Evolutionary conservation across 1,284 basidiomycete genomes (phyloP), one percentile per base, ranked within the genome.

Genomic region (Prillingera fragicola): DNA sequence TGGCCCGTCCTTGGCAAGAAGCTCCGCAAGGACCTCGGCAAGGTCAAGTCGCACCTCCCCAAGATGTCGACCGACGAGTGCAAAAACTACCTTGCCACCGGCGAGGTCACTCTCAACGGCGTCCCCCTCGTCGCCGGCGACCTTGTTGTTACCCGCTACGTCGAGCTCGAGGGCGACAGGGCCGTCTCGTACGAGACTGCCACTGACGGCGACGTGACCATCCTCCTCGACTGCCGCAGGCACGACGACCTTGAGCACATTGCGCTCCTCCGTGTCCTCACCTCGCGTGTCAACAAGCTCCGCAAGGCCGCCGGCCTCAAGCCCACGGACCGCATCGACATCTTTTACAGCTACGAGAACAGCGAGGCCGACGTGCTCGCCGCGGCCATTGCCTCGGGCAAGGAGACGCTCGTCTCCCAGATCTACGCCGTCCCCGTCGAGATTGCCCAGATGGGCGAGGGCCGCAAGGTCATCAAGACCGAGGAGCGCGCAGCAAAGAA

Each of bases 1-100:
- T 98, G 91, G 89, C 78, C 83, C n/a, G 83, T 87, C 7, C 79
- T 99, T 39, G 95, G 95, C 24, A 82, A 83, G 60, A 97, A 97
- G 74, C 78, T 99, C 39, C 83, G 92, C 56, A 96, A 91, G 70
- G 91, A 97, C 69, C 76, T 98, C 32, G 84, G 75, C 27, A 86
- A 87, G 38, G 92, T 99, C 59, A 88, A 90, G 75, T 86, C 83
- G 45, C 88, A 83, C 0, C 78, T 99, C 19, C 87, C 90, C 14
- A 74, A 75, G 21, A 79, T 96, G 28, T 71, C 85, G 3, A 90
- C 87, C 54, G 87, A 89, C 29, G 81, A 80, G 22, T 83, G 95
- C 69, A 94, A 90, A 73, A 71, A 65, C 6, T 99, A 90, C 73
- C 70, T 84, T 39, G 67, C 76, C 43, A 82, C 78, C 2, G 89